Evolutionary conservation across 345 rosid genomes (phyloP).

Genomic region (Litchi chinensis): DNA sequence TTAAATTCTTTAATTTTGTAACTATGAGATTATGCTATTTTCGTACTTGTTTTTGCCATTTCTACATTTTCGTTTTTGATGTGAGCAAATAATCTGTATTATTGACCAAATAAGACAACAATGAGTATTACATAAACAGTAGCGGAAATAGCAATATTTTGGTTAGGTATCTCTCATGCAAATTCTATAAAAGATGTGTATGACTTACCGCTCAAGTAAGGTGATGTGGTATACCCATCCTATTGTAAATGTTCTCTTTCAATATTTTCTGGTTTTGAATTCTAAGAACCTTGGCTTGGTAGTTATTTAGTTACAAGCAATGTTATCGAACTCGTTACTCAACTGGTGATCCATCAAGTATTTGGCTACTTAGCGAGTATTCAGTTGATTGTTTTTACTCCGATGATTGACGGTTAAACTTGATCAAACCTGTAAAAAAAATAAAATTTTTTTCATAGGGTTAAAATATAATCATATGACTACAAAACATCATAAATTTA

Average conservation of each 20-base stretch:
- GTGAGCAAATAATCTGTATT: conserved; percentile 16
- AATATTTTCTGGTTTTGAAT: not conserved
- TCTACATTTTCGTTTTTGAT: conserved; percentile 5
- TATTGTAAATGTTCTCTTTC: not conserved
- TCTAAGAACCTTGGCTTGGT: not conserved
- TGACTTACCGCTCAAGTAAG: not conserved
- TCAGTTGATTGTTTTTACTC: no score
- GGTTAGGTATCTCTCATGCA: conserved; percentile 10
- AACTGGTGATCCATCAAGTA: no score
- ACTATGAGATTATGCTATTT: conserved; percentile 36
- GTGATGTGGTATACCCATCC: not conserved
- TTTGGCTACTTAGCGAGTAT: no score
- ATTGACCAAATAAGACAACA: conserved; percentile 9
- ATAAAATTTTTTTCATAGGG: no score
- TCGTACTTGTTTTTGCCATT: conserved; percentile 33
- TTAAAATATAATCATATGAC: no score
- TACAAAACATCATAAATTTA: no score
- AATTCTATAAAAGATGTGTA: not conserved
- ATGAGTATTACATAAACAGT: conserved; percentile 31
- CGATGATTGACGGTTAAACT: no score
- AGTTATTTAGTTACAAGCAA: no score
- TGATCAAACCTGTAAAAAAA: no score
- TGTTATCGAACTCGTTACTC: no score
- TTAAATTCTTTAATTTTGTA: conserved; percentile 44
- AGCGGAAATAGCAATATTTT: conserved; percentile 40